These are phyloP conservation scores for Phytopythium delawarense DNA, from an alignment of 352 stramenopile genomes.

Conservation along the genomic window DNA sequence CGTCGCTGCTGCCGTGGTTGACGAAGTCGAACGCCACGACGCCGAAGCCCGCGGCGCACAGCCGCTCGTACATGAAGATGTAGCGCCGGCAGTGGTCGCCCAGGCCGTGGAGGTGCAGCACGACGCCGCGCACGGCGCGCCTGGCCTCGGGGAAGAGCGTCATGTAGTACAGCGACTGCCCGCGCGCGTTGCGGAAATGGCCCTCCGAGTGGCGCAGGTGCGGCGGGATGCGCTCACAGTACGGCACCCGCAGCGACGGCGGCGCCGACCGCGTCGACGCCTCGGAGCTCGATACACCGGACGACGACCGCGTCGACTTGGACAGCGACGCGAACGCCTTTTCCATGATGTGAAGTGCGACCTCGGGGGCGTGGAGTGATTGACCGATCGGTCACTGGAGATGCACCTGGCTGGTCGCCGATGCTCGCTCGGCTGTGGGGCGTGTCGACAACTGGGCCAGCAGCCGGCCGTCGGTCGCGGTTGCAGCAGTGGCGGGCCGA, in stretches of 20 bases:
- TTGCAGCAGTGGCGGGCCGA: too few relatives aligned
- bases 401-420: too few relatives aligned
- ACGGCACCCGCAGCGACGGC: background rate
- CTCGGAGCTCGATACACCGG: background rate
- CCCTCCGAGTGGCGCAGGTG: slow-evolving; percentile 28
- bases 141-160: slow-evolving; percentile 32
- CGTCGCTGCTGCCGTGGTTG: slow-evolving; percentile 39
- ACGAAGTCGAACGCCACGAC: slow-evolving; percentile 54
- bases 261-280: background rate
- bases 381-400: too few relatives aligned
- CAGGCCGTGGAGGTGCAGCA: slow-evolving; percentile 56
- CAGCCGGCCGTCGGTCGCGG: too few relatives aligned
- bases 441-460: too few relatives aligned
- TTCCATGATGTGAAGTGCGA: background rate
- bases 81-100: slow-evolving; percentile 51
- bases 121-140: slow-evolving; percentile 31
- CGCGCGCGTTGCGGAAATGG: slow-evolving; percentile 33
- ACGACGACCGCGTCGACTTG: slow-evolving; percentile 4
- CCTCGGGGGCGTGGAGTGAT: too few relatives aligned
- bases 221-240: slow-evolving; percentile 11
- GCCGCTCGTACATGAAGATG: slow-evolving; percentile 35
- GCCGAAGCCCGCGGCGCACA: slow-evolving; percentile 38
- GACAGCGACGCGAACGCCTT: background rate
- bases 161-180: slow-evolving; percentile 43
- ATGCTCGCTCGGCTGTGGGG: too few relatives aligned